Evolutionary conservation across 768 basidiomycete species (phyloP).

Genomic region (Mycena capillaripes): DNA sequence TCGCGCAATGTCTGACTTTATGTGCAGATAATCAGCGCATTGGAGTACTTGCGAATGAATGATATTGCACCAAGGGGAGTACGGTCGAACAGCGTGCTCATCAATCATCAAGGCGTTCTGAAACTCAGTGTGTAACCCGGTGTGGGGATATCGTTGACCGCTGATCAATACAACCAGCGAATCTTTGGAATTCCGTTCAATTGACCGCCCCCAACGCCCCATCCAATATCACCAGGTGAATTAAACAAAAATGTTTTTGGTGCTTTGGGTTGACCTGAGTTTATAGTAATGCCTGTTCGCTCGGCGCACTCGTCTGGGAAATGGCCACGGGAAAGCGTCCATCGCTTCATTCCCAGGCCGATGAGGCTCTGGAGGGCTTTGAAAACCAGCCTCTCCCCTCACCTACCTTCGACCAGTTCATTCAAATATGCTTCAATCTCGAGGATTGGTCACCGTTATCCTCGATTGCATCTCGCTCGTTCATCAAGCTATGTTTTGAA

Average conservation of each 20-base stretch:
- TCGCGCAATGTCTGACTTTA: neutral
- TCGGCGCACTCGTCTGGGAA: constrained; percentile 69
- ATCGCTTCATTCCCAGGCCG: constrained; percentile 46
- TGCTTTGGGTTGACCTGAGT: no score
- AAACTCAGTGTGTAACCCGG: constrained; percentile 59
- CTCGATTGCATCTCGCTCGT: constrained; percentile 57
- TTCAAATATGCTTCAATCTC: constrained; percentile 40
- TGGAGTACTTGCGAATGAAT: constrained; percentile 59
- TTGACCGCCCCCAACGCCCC: no score
- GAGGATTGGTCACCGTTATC: constrained; percentile 45
- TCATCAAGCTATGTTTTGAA: constrained; percentile 59
- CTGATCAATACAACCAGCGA: neutral
- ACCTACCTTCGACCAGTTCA: constrained; percentile 37
- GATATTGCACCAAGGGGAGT: constrained; percentile 68
- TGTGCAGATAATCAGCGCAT: constrained; percentile 58
- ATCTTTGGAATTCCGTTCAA: constrained; percentile 11
- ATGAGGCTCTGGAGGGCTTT: no score
- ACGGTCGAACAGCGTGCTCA: constrained; percentile 66
- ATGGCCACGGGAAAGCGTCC: constrained; percentile 63
- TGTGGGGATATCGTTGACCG: neutral
- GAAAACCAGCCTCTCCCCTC: neutral
- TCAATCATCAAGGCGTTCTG: constrained; percentile 61
- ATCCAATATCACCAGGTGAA: neutral
- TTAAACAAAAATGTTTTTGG: neutral
- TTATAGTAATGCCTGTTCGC: constrained; percentile 59